These are phyloP conservation scores for Russula earlei DNA, from an alignment of 768 basidiomycete species.

Conservation along the genomic window DNA sequence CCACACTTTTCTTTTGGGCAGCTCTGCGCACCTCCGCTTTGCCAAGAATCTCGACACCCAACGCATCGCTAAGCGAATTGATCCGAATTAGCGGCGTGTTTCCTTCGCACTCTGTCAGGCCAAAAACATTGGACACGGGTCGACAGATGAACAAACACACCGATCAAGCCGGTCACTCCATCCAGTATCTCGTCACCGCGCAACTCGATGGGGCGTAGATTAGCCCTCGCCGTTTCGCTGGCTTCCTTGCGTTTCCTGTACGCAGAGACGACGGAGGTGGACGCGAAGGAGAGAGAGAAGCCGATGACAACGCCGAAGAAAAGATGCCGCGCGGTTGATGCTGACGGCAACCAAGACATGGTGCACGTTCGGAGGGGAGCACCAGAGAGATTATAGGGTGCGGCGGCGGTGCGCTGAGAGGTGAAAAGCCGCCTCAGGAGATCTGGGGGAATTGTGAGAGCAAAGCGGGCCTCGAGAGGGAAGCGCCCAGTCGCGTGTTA, in stretches of 20 bases:
- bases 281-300: conserved; percentile 64
- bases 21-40: conserved; percentile 71
- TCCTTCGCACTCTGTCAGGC: conserved; percentile 38
- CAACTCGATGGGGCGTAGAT: conserved; percentile 55
- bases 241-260: conserved; percentile 42
- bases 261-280: conserved; percentile 51
- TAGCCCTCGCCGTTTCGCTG: conserved; percentile 26
- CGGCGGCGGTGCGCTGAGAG: conserved; percentile 14
- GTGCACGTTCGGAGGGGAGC: neutral
- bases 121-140: neutral
- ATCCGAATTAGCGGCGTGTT: conserved; percentile 93
- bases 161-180: conserved; percentile 80
- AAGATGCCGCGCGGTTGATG: conserved; percentile 28
- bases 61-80: conserved; percentile 79
- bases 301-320: conserved; percentile 58
- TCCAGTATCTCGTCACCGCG: conserved; percentile 68
- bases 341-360: conserved; percentile 23
- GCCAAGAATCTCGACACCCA: conserved; percentile 90
- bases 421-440: neutral
- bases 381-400: neutral
- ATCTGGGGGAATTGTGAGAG: neutral
- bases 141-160: conserved; percentile 37
- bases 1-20: neutral
- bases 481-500: conserved; percentile 8
- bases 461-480: neutral